Conservation (phyloP, 2,329 filamentous ascomycete genomes). For the Ascochyta koolunga region DNA sequence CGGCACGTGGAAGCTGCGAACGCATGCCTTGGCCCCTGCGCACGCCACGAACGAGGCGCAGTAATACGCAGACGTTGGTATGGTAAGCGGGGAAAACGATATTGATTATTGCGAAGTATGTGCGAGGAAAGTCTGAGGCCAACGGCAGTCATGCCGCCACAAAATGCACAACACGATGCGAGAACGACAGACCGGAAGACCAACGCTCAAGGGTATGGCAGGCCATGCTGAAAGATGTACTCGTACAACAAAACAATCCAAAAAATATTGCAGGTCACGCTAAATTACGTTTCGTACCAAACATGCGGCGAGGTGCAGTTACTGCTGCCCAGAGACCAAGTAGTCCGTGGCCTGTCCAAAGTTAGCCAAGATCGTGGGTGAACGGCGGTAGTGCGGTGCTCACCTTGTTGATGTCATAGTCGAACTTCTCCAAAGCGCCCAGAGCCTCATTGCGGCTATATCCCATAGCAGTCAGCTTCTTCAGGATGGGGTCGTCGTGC, state of each 20-base stretch:
- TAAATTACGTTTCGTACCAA: constrained; percentile 11
- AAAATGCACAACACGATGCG: constrained; percentile 17
- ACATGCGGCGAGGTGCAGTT: background rate
- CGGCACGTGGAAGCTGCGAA: constrained; percentile 13
- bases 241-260: constrained; percentile 36
- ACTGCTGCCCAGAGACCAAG: constrained; percentile 31
- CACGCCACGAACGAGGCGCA: constrained; percentile 6
- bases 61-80: background rate
- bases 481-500: constrained; percentile 90
- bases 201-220: constrained; percentile 36
- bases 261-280: constrained; percentile 15
- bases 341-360: constrained; percentile 42
- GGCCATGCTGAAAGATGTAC: constrained; percentile 38
- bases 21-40: constrained; percentile 1
- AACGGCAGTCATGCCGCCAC: constrained; percentile 12
- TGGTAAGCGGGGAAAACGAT: constrained; percentile 10
- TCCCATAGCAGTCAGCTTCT: constrained; percentile 88
- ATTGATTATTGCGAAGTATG: constrained; percentile 32
- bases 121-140: constrained; percentile 29
- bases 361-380: constrained; percentile 23
- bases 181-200: constrained; percentile 18
- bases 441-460: constrained; percentile 77
- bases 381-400: constrained; percentile 10
- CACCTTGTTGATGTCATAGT: constrained; percentile 96
- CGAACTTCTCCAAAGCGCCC: constrained; percentile 85